Evolutionary conservation across 2,329 filamentous ascomycete species (phyloP).

Genomic region (Penicillium sp.): DNA sequence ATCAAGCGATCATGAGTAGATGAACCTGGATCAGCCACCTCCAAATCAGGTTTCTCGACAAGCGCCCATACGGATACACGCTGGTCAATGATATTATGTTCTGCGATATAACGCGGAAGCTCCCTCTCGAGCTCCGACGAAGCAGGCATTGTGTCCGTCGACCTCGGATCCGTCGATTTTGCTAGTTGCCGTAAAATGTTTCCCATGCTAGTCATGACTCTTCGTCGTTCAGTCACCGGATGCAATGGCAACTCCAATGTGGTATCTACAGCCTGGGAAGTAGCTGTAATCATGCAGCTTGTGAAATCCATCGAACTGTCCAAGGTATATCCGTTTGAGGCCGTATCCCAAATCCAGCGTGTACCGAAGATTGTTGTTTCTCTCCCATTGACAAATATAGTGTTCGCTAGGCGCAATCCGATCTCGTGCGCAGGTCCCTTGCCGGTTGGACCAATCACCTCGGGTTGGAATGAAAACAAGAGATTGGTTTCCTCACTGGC

Average conservation of each 20-base stretch:
- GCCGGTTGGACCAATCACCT: constrained; percentile 1
- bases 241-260: constrained; percentile 35
- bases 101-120: constrained; percentile 42
- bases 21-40: constrained; percentile 7
- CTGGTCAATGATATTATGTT: constrained; percentile 39
- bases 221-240: constrained; percentile 39
- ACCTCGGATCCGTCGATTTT: constrained; percentile 31
- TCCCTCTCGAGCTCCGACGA: constrained; percentile 44
- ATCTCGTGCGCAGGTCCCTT: constrained; percentile 30
- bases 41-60: constrained; percentile 32
- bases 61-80: constrained; percentile 46
- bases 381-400: constrained; percentile 44
- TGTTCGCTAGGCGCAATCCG: constrained; percentile 44
- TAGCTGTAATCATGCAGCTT: constrained; percentile 31
- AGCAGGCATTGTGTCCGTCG: constrained; percentile 38
- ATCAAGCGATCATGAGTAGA: constrained; percentile 26
- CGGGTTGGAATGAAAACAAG: constrained; percentile 28
- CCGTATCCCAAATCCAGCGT: constrained; percentile 33
- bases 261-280: constrained; percentile 16
- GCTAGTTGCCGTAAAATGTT: constrained; percentile 45
- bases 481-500: constrained; percentile 36
- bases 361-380: constrained; percentile 42
- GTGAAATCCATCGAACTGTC: constrained; percentile 33
- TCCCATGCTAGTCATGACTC: constrained; percentile 44
- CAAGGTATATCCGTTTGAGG: constrained; percentile 24